These are phyloP conservation scores for Cutaneotrichosporon cavernicola DNA, from an alignment of 1,284 basidiomycete genomes.

Conservation along the genomic window DNA sequence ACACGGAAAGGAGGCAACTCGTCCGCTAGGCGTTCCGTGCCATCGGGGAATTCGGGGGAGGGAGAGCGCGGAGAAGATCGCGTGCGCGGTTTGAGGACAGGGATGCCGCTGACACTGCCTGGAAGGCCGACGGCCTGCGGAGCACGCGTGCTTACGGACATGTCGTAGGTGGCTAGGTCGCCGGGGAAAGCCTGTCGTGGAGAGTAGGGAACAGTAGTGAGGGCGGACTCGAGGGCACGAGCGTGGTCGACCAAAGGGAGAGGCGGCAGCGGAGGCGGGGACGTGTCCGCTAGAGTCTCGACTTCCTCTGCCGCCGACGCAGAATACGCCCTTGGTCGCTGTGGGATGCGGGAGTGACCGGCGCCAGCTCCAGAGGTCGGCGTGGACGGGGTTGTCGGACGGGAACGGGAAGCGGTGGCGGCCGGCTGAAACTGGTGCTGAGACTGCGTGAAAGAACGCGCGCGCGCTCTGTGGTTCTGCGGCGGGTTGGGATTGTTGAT, in stretches of 20 bases:
- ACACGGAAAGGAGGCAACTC: slow-evolving; percentile 25
- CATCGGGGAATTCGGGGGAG: slow-evolving; percentile 21
- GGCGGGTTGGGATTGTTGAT: background rate
- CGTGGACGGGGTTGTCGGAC: background rate
- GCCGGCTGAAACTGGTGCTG: background rate
- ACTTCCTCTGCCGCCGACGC: slow-evolving; percentile 13
- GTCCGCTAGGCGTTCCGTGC: slow-evolving; percentile 13
- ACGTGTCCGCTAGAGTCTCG: slow-evolving; percentile 13
- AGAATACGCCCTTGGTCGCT: slow-evolving; percentile 19
- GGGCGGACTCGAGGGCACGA: background rate
- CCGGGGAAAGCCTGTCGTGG: slow-evolving; percentile 6
- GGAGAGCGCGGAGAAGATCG: slow-evolving; percentile 15
- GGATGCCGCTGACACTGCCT: slow-evolving; percentile 21
- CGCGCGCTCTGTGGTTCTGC: background rate
- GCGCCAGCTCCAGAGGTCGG: background rate
- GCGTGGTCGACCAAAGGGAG: slow-evolving; percentile 7
- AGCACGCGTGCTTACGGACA: slow-evolving; percentile 17
- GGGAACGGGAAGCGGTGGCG: background rate
- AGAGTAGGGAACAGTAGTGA: background rate
- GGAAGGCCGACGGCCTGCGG: slow-evolving; percentile 18
- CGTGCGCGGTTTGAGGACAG: slow-evolving; percentile 24
- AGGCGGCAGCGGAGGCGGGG: slow-evolving; percentile 10
- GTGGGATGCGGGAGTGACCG: slow-evolving; percentile 20
- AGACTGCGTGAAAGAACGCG: background rate
- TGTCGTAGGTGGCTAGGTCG: slow-evolving; percentile 1